Percentiles rank a stretch among this genome's conserved stretches.
These are phyloP conservation scores for Spizellomyces sp. DNA, from an alignment of 192 early-diverging fungal species.

Conservation along the genomic window DNA sequence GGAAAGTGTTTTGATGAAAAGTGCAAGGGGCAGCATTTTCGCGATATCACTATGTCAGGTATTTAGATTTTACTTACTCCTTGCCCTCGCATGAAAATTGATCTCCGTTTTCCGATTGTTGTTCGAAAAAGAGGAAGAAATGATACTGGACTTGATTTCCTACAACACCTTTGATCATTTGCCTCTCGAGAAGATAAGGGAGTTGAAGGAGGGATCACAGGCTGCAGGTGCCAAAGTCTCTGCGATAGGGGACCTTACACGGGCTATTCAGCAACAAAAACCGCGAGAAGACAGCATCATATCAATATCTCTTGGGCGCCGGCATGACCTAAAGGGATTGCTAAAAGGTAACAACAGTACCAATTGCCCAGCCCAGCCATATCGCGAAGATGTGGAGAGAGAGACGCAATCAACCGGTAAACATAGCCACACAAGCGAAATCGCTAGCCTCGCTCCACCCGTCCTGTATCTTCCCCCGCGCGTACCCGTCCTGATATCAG, in stretches of 20 bases:
- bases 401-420: too few relatives aligned
- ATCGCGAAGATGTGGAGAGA: too few relatives aligned
- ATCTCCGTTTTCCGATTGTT: neutral
- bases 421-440: too few relatives aligned
- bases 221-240: neutral
- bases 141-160: constrained; percentile 5
- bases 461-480: neutral
- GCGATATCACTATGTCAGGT: neutral
- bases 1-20: constrained; percentile 23
- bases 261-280: constrained; percentile 4
- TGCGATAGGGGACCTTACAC: neutral
- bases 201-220: constrained; percentile 4
- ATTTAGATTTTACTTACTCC: too few relatives aligned
- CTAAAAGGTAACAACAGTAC: too few relatives aligned
- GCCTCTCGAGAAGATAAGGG: neutral
- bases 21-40: constrained; percentile 30
- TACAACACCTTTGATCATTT: neutral
- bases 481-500: constrained; percentile 12
- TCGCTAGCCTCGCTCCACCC: too few relatives aligned
- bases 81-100: too few relatives aligned
- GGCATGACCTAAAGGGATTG: too few relatives aligned
- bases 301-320: too few relatives aligned
- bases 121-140: constrained; percentile 10
- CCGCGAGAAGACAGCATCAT: too few relatives aligned
- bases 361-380: too few relatives aligned